Percentiles rank a stretch among this genome's conserved stretches.
Conservation (phyloP, 2,329 filamentous ascomycete species). For the Talaromyces albobiverticillius region DNA sequence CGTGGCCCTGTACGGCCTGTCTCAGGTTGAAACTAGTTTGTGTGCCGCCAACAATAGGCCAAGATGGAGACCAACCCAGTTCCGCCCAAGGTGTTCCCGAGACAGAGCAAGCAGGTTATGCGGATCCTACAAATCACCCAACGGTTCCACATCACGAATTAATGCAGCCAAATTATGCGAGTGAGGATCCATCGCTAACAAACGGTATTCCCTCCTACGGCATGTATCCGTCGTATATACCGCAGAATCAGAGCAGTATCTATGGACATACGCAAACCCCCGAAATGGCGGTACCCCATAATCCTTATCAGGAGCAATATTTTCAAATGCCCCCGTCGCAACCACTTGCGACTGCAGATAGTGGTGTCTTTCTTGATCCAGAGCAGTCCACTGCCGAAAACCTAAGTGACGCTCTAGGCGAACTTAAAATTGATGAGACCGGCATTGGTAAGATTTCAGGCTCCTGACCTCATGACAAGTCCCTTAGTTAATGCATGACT, state of each 20-base stretch:
- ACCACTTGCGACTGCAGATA: constrained; percentile 30
- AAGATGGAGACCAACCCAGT: constrained; percentile 55
- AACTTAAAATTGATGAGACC: constrained; percentile 80
- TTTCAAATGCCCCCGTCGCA: constrained; percentile 23
- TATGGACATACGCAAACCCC: constrained; percentile 31
- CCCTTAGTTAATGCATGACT: constrained; percentile 5
- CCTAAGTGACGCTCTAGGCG: constrained; percentile 76
- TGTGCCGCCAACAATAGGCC: constrained; percentile 78
- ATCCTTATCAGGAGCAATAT: constrained; percentile 21
- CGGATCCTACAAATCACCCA: constrained; percentile 32
- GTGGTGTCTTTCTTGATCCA: constrained; percentile 55
- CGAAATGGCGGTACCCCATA: constrained; percentile 29
- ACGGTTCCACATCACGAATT: constrained; percentile 54
- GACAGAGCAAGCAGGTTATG: constrained; percentile 20
- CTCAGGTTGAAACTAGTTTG: constrained; percentile 89
- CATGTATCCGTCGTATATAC: constrained; percentile 40
- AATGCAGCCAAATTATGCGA: constrained; percentile 38
- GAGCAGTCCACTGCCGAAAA: constrained; percentile 68
- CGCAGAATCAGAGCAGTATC: constrained; percentile 26
- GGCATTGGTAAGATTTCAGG: constrained; percentile 66
- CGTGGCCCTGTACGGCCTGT: constrained; percentile 95
- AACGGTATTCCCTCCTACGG: constrained; percentile 17
- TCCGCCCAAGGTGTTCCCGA: constrained; percentile 27
- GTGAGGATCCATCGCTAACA: constrained; percentile 5
- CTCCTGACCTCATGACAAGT: background rate